Evolutionary conservation across 202 grass and related monocot species (phyloP), one percentile per base, ranked within the genome.

Genomic region (Panicum hallii): DNA sequence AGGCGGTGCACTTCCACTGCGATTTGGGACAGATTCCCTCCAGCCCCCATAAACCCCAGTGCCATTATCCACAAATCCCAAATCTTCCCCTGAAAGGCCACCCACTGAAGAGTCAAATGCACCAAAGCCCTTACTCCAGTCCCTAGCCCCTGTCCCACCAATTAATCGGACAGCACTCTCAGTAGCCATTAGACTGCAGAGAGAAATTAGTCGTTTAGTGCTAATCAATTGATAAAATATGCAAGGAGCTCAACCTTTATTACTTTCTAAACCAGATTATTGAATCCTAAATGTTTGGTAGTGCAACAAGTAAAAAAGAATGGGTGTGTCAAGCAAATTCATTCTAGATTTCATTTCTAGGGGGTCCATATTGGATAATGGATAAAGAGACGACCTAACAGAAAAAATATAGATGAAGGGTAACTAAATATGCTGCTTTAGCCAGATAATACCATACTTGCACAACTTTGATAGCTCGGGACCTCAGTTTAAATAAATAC

Each of bases 1-100:
- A 70, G 97, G 97, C 0, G 97, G 97, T 7, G 97, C 97, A 5
- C 97, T 99, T 75, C 91, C 97, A 74, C 97, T 99, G 19, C 97
- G 91, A 90, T 88, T 94, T 41, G 93, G 97, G 26, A 84, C 81
- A 23, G 82, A 85, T 43, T 85, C 79, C 53, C 82, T 94, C 91
- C 91, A 91, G 6, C 79, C 86, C 50, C 86, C 79, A 60, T 95
- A 92, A 76, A 89, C 58, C 17, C 61, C 85, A 63, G 83, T 84
- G 46, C 82, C 84, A 85, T 75, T 84, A 58, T 90, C 88, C 85
- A 92, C 88, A 63, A 91, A 91, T 40, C 88, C 92, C 50, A 95
- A 77, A n/a, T 93, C 86, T 82, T 94, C 93, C 79, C 78, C 89
- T 22, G 90, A 88, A 85, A 92, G 13, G 82, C 70, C 84, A 47